Percentiles rank a stretch among this genome's conserved stretches.
phyloP scores from a whole-genome alignment of 2,329 filamentous ascomycete species.

The Beauveria caledonica region DNA sequence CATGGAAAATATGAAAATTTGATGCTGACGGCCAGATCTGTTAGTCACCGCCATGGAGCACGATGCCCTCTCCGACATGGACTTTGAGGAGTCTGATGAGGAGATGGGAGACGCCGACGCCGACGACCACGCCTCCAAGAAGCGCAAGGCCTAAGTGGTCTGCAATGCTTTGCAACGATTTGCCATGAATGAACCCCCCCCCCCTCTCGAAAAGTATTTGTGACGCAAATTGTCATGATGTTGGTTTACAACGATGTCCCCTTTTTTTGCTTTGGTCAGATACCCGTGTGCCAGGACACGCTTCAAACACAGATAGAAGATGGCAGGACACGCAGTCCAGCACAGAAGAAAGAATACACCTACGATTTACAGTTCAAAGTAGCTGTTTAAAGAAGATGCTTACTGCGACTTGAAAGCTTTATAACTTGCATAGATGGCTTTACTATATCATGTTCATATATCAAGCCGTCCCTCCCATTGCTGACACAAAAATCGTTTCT shows the following conservation, averaged over 20 bases:
- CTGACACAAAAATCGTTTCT: neutral
- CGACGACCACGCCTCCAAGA: conserved; percentile 29
- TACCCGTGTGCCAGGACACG: conserved; percentile 8
- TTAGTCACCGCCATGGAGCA: conserved; percentile 52
- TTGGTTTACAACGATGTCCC: neutral
- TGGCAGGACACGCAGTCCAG: conserved; percentile 5
- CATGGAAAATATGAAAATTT: neutral
- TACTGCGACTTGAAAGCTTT: too few relatives aligned
- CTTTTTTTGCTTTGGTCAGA: conserved; percentile 7
- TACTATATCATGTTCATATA: neutral
- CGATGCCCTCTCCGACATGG: conserved; percentile 57
- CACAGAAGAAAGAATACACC: neutral
- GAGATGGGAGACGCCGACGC: conserved; percentile 33
- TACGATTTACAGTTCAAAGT: neutral
- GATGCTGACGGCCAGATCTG: conserved; percentile 7
- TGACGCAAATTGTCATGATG: conserved; percentile 2
- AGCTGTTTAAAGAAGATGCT: too few relatives aligned
- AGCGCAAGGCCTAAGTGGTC: conserved; percentile 30
- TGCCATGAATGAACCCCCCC: neutral
- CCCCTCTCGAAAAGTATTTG: neutral
- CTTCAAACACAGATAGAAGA: conserved; percentile 6
- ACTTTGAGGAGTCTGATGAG: conserved; percentile 50
- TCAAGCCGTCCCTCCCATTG: neutral
- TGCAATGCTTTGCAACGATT: neutral
- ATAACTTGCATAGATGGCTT: neutral